Evolutionary conservation across 495 filamentous ascomycete species (phyloP).

Genomic region (Aspergillus egyptiacus): DNA sequence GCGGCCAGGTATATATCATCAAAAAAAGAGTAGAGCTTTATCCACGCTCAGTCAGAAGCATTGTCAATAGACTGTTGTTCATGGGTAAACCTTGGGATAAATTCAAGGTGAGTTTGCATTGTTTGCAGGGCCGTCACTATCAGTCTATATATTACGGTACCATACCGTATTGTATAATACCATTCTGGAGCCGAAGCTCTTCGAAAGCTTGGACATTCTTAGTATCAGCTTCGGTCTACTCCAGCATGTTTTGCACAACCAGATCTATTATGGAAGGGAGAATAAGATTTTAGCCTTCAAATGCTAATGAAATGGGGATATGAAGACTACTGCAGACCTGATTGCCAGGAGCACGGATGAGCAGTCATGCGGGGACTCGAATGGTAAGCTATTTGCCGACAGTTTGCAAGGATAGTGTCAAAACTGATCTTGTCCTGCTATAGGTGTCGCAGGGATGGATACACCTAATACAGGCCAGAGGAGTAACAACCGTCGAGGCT

Average conservation of each 20-base stretch:
- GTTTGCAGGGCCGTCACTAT: not conserved
- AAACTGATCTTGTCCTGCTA: no score
- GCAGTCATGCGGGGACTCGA: no score
- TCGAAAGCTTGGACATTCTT: not conserved
- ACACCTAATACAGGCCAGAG: no score
- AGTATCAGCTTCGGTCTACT: not conserved
- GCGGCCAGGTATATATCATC: constrained; percentile 9
- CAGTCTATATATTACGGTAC: not conserved
- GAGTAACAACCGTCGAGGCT: no score
- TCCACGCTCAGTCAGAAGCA: not conserved
- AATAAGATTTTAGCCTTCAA: no score
- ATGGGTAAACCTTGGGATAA: constrained; percentile 7
- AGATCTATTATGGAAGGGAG: no score
- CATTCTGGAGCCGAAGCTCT: not conserved
- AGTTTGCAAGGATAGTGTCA: no score
- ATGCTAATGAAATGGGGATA: no score
- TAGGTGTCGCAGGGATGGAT: no score
- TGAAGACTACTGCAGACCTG: no score
- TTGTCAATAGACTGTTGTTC: not conserved
- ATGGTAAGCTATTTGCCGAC: no score
- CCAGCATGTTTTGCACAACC: not conserved
- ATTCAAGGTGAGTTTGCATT: constrained; percentile 11
- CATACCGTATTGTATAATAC: not conserved
- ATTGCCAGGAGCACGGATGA: no score
- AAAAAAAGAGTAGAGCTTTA: constrained; percentile 6